Evolutionary conservation across 2,329 filamentous ascomycete genomes (phyloP).

Genomic region (Didymella sp.): DNA sequence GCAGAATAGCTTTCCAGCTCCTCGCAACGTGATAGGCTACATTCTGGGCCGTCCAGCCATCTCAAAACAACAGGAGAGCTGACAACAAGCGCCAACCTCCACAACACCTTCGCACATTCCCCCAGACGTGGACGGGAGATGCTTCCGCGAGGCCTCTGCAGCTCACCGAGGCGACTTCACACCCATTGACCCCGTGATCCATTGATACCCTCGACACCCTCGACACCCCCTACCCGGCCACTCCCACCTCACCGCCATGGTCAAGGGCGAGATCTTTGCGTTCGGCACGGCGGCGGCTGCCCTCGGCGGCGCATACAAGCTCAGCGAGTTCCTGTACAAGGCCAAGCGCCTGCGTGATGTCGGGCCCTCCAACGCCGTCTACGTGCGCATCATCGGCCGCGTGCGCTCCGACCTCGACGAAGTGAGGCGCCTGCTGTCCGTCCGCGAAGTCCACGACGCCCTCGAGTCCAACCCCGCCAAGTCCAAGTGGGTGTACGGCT

Average conservation of each 20-base stretch:
- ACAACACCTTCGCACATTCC: conserved; percentile 34
- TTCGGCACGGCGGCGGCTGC: conserved; percentile 43
- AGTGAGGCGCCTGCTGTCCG: conserved; percentile 47
- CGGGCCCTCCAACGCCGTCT: conserved; percentile 48
- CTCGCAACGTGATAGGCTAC: conserved; percentile 21
- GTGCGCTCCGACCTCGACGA: conserved; percentile 49
- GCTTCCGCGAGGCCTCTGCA: conserved; percentile 40
- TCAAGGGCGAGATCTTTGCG: conserved; percentile 42
- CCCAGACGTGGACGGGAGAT: conserved; percentile 42
- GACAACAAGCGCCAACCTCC: conserved; percentile 22
- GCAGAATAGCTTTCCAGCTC: conserved; percentile 22
- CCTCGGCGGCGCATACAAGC: conserved; percentile 49
- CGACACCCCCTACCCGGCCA: conserved; percentile 3
- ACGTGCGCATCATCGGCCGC: conserved; percentile 49
- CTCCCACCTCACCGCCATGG: conserved; percentile 35
- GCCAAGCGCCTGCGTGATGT: conserved; percentile 49
- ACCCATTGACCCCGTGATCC: conserved; percentile 31
- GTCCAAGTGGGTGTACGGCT: conserved; percentile 49
- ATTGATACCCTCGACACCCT: not conserved
- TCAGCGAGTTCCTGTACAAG: conserved; percentile 47
- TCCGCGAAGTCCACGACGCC: conserved; percentile 49
- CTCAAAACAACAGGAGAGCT: conserved; percentile 19
- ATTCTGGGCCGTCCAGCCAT: conserved; percentile 16
- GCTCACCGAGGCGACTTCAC: conserved; percentile 33
- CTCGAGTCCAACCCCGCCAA: conserved; percentile 47